A percentile compares a stretch with the other conserved stretches of the same genome.
phyloP scores from a whole-genome alignment of 1,284 basidiomycete species.

The Malassezia brasiliensis region DNA sequence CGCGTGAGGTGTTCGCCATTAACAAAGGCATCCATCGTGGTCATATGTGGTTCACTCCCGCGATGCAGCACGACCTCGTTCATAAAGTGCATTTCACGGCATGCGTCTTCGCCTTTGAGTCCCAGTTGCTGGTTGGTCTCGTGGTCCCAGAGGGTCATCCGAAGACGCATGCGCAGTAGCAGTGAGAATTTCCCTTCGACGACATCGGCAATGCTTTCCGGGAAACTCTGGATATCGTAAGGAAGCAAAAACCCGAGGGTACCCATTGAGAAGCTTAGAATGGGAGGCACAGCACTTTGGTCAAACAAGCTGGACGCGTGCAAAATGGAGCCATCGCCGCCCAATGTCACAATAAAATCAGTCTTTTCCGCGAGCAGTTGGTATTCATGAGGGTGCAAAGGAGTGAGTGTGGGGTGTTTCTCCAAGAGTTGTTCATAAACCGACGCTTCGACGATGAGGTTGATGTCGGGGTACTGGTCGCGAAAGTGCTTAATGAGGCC shows the following conservation, averaged over 20 bases:
- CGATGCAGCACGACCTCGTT: slow-evolving; percentile 90
- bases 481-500: slow-evolving; percentile 47
- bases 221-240: slow-evolving; percentile 53
- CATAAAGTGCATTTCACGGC: slow-evolving; percentile 83
- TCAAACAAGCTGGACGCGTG: slow-evolving; percentile 88
- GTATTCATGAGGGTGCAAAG: neutral
- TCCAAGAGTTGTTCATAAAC: slow-evolving; percentile 57
- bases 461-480: slow-evolving; percentile 58
- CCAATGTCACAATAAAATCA: slow-evolving; percentile 80
- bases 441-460: slow-evolving; percentile 64
- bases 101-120: slow-evolving; percentile 11
- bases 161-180: slow-evolving; percentile 32
- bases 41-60: slow-evolving; percentile 79
- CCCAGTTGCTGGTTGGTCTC: slow-evolving; percentile 3
- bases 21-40: slow-evolving; percentile 88
- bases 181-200: slow-evolving; percentile 28
- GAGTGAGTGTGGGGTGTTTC: slow-evolving; percentile 48
- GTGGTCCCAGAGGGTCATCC: slow-evolving; percentile 6
- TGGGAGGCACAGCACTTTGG: slow-evolving; percentile 77
- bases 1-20: slow-evolving; percentile 90
- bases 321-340: slow-evolving; percentile 89
- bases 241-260: slow-evolving; percentile 87
- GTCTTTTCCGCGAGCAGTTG: slow-evolving; percentile 27
- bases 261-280: slow-evolving; percentile 91
- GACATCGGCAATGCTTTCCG: slow-evolving; percentile 29